Percentiles rank a stretch among this genome's conserved stretches.
Evolutionary conservation across 257 asterid genomes (phyloP).

Genomic region (Oldenlandia corymbosa): DNA sequence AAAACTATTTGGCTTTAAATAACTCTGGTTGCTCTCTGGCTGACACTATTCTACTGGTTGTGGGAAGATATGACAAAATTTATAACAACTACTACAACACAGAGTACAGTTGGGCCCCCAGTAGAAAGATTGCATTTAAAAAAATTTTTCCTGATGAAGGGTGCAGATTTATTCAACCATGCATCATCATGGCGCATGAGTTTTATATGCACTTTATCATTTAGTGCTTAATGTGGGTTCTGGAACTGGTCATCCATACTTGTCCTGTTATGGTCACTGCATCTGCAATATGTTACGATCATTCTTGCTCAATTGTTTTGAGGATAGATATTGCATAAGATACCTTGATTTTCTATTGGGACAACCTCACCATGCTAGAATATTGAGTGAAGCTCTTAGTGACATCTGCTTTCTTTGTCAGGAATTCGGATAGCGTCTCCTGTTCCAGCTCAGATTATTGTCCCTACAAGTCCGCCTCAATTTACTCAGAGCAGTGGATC

Average conservation of each 20-base stretch:
- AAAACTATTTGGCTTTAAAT: background rate
- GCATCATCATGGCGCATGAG: too few species aligned
- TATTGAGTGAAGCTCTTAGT: background rate
- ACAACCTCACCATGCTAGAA: background rate
- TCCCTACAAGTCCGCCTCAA: conserved; percentile 23
- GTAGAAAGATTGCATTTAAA: too few species aligned
- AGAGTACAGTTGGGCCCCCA: too few species aligned
- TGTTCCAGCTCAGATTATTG: conserved; percentile 25
- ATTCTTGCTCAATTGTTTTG: background rate
- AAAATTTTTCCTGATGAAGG: background rate
- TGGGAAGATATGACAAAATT: too few species aligned
- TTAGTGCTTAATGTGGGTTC: background rate
- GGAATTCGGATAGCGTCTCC: conserved; percentile 22
- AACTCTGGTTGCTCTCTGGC: background rate
- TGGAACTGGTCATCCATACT: background rate
- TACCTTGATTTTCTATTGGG: too few species aligned
- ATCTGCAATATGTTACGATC: background rate
- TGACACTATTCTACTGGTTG: too few species aligned
- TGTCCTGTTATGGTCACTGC: background rate
- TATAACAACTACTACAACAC: too few species aligned
- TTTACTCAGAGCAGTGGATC: conserved; percentile 26
- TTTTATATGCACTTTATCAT: too few species aligned
- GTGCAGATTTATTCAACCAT: too few species aligned
- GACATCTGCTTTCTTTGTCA: conserved; percentile 9
- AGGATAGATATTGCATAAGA: too few species aligned